Conservation (phyloP, 2,329 filamentous ascomycete species). For the Macrophomina phaseolina region DNA sequence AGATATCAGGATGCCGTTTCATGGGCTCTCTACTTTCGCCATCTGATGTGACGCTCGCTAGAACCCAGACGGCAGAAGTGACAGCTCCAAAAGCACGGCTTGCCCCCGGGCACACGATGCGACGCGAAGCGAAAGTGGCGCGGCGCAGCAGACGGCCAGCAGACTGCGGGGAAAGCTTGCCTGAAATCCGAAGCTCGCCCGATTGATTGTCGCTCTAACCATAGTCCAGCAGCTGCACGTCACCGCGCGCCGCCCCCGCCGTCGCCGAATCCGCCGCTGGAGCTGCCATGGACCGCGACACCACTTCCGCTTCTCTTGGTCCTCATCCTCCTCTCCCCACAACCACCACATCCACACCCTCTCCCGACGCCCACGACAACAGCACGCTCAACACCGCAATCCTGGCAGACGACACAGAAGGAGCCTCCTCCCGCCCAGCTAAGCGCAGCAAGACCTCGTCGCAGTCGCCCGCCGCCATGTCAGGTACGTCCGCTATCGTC, state of each 20-base stretch:
- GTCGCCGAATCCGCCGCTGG: slow-evolving; percentile 2
- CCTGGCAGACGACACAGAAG: slow-evolving; percentile 24
- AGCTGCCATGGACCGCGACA: slow-evolving; percentile 2
- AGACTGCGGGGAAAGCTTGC: slow-evolving; percentile 1
- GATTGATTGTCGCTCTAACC: neutral
- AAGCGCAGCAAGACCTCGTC: slow-evolving; percentile 23
- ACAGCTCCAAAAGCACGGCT: too few relatives aligned
- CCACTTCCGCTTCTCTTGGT: neutral
- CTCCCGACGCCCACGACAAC: neutral
- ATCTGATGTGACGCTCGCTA: neutral
- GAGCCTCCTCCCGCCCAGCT: slow-evolving; percentile 10
- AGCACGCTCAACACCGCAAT: slow-evolving; percentile 21
- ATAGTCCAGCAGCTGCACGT: slow-evolving; percentile 14
- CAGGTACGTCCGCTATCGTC: slow-evolving; percentile 14
- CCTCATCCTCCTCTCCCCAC: neutral
- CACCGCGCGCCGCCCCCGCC: slow-evolving; percentile 19
- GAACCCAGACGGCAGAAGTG: neutral
- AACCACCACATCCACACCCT: neutral
- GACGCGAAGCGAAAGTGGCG: neutral
- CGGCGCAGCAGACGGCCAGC: too few relatives aligned
- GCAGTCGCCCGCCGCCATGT: slow-evolving; percentile 19
- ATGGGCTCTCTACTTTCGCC: neutral
- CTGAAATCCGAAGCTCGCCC: neutral
- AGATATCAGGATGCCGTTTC: neutral
- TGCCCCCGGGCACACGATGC: neutral